Percentiles rank a stretch among this genome's conserved stretches.
Conservation (phyloP, 2,329 filamentous ascomycete species). For the Xylariales sp. region DNA sequence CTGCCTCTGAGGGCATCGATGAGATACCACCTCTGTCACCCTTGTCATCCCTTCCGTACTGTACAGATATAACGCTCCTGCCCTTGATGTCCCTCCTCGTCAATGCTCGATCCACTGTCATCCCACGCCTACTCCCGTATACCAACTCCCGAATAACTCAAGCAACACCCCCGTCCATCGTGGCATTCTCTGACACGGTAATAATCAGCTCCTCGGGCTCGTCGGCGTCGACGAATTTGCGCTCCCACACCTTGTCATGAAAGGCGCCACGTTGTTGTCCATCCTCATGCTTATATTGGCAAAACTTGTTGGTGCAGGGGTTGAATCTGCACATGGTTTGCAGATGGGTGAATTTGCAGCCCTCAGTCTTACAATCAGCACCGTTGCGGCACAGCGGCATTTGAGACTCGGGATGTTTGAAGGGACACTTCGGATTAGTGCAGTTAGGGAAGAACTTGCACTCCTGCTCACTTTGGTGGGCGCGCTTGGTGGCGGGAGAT, state of each 20-base stretch:
- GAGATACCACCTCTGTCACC: too few species aligned
- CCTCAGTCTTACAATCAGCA: conserved; percentile 72
- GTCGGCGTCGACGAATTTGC: conserved; percentile 76
- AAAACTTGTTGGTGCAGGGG: conserved; percentile 85
- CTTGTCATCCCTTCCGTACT: too few species aligned
- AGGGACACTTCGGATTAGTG: conserved; percentile 80
- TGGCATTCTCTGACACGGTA: conserved; percentile 40
- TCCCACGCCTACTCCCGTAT: too few species aligned
- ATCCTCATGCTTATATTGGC: conserved; percentile 84
- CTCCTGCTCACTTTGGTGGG: conserved; percentile 77
- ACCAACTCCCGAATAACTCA: conserved; percentile 10
- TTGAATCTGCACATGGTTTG: conserved; percentile 84
- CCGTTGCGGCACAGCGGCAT: conserved; percentile 90
- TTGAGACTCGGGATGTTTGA: conserved; percentile 81
- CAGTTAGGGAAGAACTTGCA: conserved; percentile 93
- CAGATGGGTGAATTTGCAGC: conserved; percentile 88
- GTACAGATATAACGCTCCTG: too few species aligned
- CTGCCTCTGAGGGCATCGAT: too few species aligned
- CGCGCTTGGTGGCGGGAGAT: conserved; percentile 74
- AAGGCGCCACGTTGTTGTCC: conserved; percentile 87
- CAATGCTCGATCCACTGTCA: too few species aligned
- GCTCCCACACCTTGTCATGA: conserved; percentile 89
- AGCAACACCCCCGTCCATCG: conserved; percentile 32
- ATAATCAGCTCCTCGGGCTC: conserved; percentile 68
- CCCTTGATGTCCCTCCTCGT: too few species aligned